Evolutionary conservation across 1,139 yeast species (phyloP).

Genomic region (Kazachstania sp.): DNA sequence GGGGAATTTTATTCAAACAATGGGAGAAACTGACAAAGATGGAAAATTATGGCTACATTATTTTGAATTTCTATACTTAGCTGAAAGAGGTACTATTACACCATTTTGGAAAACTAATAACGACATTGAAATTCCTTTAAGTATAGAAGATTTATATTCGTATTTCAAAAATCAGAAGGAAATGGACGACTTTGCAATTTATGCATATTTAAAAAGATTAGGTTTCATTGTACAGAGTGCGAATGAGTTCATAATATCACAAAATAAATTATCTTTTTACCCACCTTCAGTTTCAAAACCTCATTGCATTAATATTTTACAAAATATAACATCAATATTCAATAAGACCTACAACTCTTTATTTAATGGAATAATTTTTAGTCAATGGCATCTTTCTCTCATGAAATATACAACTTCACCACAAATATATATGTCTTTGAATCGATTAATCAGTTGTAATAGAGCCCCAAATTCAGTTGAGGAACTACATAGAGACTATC

Average conservation of each 20-base stretch:
- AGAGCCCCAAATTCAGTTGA: slow-evolving; percentile 15
- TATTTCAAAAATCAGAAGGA: slow-evolving; percentile 38
- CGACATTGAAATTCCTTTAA: slow-evolving; percentile 35
- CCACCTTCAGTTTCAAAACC: slow-evolving; percentile 3
- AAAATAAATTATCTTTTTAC: slow-evolving; percentile 13
- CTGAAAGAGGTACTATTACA: slow-evolving; percentile 74
- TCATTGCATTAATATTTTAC: slow-evolving; percentile 1
- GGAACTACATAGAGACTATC: slow-evolving; percentile 7
- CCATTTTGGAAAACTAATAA: slow-evolving; percentile 32
- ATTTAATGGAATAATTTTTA: slow-evolving; percentile 23
- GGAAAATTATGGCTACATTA: slow-evolving; percentile 46
- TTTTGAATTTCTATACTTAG: slow-evolving; percentile 67
- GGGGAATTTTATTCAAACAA: slow-evolving; percentile 67
- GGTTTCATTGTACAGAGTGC: slow-evolving; percentile 56
- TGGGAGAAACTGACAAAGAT: slow-evolving; percentile 51
- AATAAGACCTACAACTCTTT: slow-evolving; percentile 18
- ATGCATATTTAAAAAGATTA: slow-evolving; percentile 63
- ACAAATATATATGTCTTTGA: slow-evolving; percentile 36
- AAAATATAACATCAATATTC: slow-evolving; percentile 14
- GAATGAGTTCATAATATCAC: slow-evolving; percentile 4
- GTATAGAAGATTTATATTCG: slow-evolving; percentile 60
- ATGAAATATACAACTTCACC: slow-evolving; percentile 34
- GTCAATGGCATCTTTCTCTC: slow-evolving; percentile 21
- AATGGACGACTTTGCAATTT: slow-evolving; percentile 58
- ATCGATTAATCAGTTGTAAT: slow-evolving; percentile 32